Percentiles rank a stretch among this genome's conserved stretches.
Evolutionary conservation across 164 flowering plant genomes (phyloP).

Genomic region (Chimonanthus praecox): DNA sequence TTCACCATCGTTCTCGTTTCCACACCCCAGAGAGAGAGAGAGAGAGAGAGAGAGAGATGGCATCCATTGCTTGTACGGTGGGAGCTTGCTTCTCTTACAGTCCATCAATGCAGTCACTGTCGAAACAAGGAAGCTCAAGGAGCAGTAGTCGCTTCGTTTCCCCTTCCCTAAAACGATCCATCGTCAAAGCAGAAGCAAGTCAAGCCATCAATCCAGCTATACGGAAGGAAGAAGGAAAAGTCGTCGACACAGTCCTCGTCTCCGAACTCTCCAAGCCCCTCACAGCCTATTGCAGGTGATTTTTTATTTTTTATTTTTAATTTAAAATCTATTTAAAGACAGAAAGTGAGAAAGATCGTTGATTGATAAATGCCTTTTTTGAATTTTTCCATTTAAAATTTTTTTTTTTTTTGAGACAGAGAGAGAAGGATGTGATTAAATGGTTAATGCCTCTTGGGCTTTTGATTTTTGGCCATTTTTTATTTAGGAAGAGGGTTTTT

Average conservation of each 20-base stretch:
- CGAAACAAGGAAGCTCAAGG: background rate
- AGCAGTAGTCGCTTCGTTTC: background rate
- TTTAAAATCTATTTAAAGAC: background rate
- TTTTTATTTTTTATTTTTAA: background rate
- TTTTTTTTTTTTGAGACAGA: background rate
- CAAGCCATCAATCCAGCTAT: constrained; percentile 61
- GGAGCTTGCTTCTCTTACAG: constrained; percentile 27
- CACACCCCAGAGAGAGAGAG: background rate
- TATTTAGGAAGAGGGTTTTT: background rate
- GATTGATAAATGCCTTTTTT: too few species aligned
- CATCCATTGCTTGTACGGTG: constrained; percentile 23
- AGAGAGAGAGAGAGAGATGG: constrained; percentile 28
- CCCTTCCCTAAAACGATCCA: background rate
- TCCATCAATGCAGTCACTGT: constrained; percentile 9
- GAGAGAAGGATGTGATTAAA: background rate
- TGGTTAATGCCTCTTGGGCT: background rate
- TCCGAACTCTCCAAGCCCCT: constrained; percentile 79
- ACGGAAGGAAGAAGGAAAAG: constrained; percentile 70
- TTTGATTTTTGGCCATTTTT: background rate
- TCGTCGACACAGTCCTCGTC: constrained; percentile 74
- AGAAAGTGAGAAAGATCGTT: background rate
- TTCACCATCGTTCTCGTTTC: background rate
- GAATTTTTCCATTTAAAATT: too few species aligned
- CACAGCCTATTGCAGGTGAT: constrained; percentile 89
- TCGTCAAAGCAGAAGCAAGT: constrained; percentile 42